A percentile compares a stretch with the other conserved stretches of the same genome.
These are phyloP conservation scores for Morella rubra DNA, from an alignment of 306 rosid species.

Conservation along the genomic window DNA sequence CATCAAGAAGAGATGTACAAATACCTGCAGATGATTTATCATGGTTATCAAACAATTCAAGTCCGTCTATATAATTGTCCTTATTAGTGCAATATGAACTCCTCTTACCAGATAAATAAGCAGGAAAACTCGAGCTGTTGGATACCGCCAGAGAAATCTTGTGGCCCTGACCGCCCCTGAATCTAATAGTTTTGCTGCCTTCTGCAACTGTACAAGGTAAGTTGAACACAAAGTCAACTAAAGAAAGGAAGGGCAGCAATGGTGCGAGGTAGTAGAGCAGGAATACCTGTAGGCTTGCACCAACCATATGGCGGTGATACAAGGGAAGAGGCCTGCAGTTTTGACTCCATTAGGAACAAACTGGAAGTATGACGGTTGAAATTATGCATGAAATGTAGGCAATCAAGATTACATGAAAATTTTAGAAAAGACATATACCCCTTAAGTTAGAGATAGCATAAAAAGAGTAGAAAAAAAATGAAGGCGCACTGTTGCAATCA, in stretches of 20 bases:
- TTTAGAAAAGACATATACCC: neutral
- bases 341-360: constrained; percentile 28
- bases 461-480: neutral
- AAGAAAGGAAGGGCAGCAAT: constrained; percentile 14
- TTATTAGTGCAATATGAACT: constrained; percentile 1
- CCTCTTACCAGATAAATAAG: constrained; percentile 80
- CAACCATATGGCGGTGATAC: constrained; percentile 90
- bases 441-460: neutral
- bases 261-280: constrained; percentile 14
- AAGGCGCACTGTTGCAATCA: neutral
- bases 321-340: constrained; percentile 80
- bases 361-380: neutral
- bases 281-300: constrained; percentile 81
- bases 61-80: constrained; percentile 15
- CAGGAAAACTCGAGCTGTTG: constrained; percentile 76
- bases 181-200: constrained; percentile 87
- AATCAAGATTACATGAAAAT: neutral
- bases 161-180: constrained; percentile 98
- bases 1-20: constrained; percentile 98
- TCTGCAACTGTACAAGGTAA: constrained; percentile 67
- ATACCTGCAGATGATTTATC: constrained; percentile 62
- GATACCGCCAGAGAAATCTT: constrained; percentile 96
- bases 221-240: constrained; percentile 23
- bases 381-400: neutral
- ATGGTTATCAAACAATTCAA: constrained; percentile 30